Evolutionary conservation across 176 grass and related monocot species (phyloP).

Genomic region (Microstegium vimineum): DNA sequence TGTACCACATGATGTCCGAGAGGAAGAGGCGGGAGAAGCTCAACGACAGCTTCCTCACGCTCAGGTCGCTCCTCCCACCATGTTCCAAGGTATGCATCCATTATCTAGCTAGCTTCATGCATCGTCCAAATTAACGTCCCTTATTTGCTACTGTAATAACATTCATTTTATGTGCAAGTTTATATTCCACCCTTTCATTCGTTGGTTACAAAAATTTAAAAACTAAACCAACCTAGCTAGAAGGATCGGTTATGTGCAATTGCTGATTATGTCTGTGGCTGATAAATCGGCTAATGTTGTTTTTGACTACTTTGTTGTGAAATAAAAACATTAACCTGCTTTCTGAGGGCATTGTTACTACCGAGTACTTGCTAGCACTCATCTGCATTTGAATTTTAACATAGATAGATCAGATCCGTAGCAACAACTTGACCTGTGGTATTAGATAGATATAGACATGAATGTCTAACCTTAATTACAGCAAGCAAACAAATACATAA

Average conservation of each 20-base stretch:
- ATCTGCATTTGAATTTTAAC: not conserved
- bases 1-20: slow-evolving; percentile 90
- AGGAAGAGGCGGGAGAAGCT: slow-evolving; percentile 85
- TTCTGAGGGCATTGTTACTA: too few relatives aligned
- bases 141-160: not conserved
- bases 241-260: too few relatives aligned
- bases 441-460: too few relatives aligned
- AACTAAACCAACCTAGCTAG: too few relatives aligned
- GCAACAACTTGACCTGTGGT: not conserved
- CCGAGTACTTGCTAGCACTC: too few relatives aligned
- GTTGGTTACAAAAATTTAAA: not conserved
- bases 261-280: too few relatives aligned
- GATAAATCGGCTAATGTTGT: too few relatives aligned
- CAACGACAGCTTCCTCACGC: slow-evolving; percentile 65
- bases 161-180: not conserved
- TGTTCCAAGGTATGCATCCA: slow-evolving; percentile 64
- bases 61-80: slow-evolving; percentile 65
- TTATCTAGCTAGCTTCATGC: not conserved
- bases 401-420: not conserved
- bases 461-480: not conserved
- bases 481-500: not conserved
- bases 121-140: not conserved
- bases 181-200: not conserved
- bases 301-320: too few relatives aligned
- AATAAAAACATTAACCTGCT: too few relatives aligned